A percentile compares a stretch with the other conserved stretches of the same genome.
phyloP scores from a whole-genome alignment of 1,139 yeast genomes.

The Lodderomyces orthopsilosis region DNA sequence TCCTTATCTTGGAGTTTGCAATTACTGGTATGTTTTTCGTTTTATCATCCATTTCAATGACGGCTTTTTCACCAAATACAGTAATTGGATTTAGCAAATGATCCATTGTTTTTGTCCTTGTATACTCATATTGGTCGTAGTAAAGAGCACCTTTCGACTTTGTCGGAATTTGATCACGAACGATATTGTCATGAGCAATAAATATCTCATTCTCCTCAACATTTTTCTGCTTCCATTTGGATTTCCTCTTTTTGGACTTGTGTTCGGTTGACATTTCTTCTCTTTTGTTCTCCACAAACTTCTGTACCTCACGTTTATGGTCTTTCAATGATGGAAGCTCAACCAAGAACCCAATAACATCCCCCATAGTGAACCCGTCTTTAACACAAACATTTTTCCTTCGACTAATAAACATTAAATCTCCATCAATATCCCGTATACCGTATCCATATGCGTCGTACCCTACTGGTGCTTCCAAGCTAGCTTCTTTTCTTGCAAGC shows the following conservation, averaged over 20 bases:
- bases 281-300: conserved; percentile 18
- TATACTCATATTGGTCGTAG: conserved; percentile 85
- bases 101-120: conserved; percentile 72
- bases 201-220: conserved; percentile 22
- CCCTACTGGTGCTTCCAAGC: conserved; percentile 93
- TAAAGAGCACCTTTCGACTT: conserved; percentile 73
- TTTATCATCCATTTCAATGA: conserved; percentile 28
- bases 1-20: conserved; percentile 56
- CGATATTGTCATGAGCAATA: conserved; percentile 34
- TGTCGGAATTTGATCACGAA: conserved; percentile 86
- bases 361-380: conserved; percentile 66
- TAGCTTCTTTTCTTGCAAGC: conserved; percentile 77
- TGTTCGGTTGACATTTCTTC: conserved; percentile 8
- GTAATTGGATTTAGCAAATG: conserved; percentile 72
- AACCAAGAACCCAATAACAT: conserved; percentile 77
- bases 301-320: conserved; percentile 34
- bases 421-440: conserved; percentile 77
- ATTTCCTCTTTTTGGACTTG: conserved; percentile 19
- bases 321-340: conserved; percentile 55
- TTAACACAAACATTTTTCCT: conserved; percentile 51
- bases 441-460: conserved; percentile 95
- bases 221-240: conserved; percentile 12
- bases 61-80: conserved; percentile 64
- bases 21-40: conserved; percentile 39
- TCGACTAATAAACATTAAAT: conserved; percentile 71